phyloP scores from a whole-genome alignment of 768 basidiomycete species.

The Asterophora lycoperdoides region DNA sequence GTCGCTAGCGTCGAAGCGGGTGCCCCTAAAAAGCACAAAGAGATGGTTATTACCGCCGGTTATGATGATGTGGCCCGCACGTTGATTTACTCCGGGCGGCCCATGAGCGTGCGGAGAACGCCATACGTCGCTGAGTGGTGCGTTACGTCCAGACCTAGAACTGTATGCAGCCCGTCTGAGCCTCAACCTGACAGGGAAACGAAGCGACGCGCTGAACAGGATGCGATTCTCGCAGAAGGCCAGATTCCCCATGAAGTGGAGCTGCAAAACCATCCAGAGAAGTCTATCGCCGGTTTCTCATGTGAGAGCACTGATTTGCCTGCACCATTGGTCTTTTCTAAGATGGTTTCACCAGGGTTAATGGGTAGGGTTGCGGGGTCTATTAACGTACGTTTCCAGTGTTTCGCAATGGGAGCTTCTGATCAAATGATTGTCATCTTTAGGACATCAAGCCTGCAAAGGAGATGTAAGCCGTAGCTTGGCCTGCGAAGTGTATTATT shows the following conservation, averaged over 20 bases:
- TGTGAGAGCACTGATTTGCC: conserved; percentile 39
- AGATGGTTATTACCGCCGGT: conserved; percentile 61
- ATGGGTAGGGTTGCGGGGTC: conserved; percentile 78
- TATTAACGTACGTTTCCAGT: conserved; percentile 44
- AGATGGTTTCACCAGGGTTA: conserved; percentile 46
- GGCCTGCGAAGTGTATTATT: conserved; percentile 1
- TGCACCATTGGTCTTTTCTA: neutral
- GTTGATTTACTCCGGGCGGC: conserved; percentile 72
- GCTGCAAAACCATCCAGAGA: conserved; percentile 63
- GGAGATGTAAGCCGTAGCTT: conserved; percentile 57
- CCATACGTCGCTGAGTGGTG: conserved; percentile 75
- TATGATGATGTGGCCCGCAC: conserved; percentile 73
- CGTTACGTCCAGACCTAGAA: conserved; percentile 12
- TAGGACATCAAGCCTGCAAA: conserved; percentile 83
- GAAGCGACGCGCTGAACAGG: conserved; percentile 54
- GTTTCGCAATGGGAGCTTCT: neutral
- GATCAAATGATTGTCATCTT: conserved; percentile 4
- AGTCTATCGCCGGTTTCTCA: conserved; percentile 50
- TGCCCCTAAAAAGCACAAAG: conserved; percentile 71
- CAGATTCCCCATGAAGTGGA: conserved; percentile 76
- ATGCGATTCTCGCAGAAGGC: conserved; percentile 53
- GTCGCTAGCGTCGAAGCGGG: conserved; percentile 79
- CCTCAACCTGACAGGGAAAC: conserved; percentile 46
- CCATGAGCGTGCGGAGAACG: conserved; percentile 78
- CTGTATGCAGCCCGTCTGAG: neutral